A percentile compares a stretch with the other conserved stretches of the same genome.
These are phyloP conservation scores for Vitis rotundifolia DNA, from an alignment of 164 flowering plant genomes.

Conservation along the genomic window DNA sequence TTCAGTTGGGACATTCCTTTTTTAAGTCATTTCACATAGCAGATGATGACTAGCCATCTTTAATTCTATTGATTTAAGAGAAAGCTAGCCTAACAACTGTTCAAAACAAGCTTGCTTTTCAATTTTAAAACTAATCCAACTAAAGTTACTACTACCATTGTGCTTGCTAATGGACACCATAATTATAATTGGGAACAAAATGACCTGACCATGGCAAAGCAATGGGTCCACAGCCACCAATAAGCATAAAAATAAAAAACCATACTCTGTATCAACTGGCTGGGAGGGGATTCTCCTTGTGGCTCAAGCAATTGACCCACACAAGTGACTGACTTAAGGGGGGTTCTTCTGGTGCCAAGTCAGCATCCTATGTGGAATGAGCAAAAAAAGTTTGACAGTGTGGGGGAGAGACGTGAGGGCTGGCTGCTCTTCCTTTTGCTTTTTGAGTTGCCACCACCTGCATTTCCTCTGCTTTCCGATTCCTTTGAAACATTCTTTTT, in stretches of 20 bases:
- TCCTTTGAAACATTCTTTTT: conserved; percentile 25
- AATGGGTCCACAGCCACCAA: conserved; percentile 14
- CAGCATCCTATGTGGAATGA: conserved; percentile 48
- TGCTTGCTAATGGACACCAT: conserved; percentile 24
- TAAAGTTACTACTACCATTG: conserved; percentile 11
- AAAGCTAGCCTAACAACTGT: conserved; percentile 2
- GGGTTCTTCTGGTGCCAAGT: conserved; percentile 34
- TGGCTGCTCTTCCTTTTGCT: conserved; percentile 35
- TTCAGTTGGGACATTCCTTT: no score
- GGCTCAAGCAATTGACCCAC: not conserved
- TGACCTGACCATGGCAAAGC: conserved; percentile 5
- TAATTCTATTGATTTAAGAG: conserved; percentile 2
- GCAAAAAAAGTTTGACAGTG: conserved; percentile 33
- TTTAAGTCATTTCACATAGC: no score
- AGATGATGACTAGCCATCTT: not conserved
- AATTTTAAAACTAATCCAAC: not conserved
- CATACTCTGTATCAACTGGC: not conserved
- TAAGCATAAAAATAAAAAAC: not conserved
- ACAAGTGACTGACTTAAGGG: not conserved
- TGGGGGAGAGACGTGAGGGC: conserved; percentile 18
- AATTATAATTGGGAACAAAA: conserved; percentile 14
- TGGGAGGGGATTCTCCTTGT: not conserved
- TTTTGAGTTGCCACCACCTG: conserved; percentile 45
- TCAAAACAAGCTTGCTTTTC: not conserved
- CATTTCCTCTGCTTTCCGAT: conserved; percentile 39